Conservation (phyloP, 2,329 filamentous ascomycete species). For the Fusarium euwallaceae region DNA sequence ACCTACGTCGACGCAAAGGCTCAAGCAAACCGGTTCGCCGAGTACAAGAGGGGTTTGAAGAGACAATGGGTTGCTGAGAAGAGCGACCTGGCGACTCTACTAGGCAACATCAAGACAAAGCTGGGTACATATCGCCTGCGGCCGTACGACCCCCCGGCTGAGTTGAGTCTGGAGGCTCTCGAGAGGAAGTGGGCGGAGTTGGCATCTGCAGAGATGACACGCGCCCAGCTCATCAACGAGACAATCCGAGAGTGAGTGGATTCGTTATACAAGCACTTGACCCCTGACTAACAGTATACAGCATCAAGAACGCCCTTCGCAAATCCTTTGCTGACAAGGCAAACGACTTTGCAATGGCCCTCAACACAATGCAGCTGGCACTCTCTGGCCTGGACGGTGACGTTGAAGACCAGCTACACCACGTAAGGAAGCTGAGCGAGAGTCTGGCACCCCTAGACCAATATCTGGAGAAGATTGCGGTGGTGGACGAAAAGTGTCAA, state of each 20-base stretch:
- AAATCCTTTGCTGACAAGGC: constrained; percentile 97
- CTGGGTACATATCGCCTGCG: constrained; percentile 92
- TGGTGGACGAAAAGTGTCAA: constrained; percentile 87
- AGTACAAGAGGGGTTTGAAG: constrained; percentile 93
- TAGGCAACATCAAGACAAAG: constrained; percentile 99
- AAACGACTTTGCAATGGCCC: constrained; percentile 94
- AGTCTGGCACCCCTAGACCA: constrained; percentile 91
- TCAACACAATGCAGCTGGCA: constrained; percentile 94
- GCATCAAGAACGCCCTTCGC: constrained; percentile 94
- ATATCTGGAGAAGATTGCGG: constrained; percentile 89
- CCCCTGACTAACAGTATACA: constrained; percentile 53
- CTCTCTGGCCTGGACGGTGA: constrained; percentile 98
- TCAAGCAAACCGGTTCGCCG: constrained; percentile 83
- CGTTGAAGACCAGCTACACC: constrained; percentile 91
- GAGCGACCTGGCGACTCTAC: constrained; percentile 89
- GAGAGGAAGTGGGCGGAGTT: constrained; percentile 86
- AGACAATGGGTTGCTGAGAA: constrained; percentile 98
- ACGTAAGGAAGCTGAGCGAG: constrained; percentile 86
- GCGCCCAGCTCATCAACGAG: constrained; percentile 96
- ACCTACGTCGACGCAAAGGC: constrained; percentile 93
- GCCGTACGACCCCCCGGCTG: constrained; percentile 89
- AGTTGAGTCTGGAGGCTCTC: constrained; percentile 84
- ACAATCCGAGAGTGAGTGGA: constrained; percentile 87
- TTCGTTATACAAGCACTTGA: background rate
- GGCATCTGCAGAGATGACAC: constrained; percentile 85